Conservation (phyloP, 2,329 filamentous ascomycete species). For the Lasiodiplodia theobromae region DNA sequence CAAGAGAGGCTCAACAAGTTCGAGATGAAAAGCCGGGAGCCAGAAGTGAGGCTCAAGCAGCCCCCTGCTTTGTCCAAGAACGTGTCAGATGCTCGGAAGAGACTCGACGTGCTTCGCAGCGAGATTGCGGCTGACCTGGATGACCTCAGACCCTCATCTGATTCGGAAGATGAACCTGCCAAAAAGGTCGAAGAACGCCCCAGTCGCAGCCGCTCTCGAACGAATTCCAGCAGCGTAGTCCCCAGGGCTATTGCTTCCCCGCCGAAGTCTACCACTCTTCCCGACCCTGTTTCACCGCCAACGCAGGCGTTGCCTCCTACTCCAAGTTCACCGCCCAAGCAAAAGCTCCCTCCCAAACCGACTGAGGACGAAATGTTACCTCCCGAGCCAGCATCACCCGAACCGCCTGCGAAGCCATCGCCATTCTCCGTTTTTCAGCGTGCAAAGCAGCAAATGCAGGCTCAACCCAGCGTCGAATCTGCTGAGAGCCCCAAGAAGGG, state of each 20-base stretch:
- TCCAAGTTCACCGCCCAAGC: neutral
- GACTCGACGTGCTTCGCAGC: conserved; percentile 18
- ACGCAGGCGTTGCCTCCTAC: conserved; percentile 8
- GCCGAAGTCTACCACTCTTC: neutral
- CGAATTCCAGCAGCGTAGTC: conserved; percentile 10
- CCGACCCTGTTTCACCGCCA: neutral
- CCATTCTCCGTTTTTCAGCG: conserved; percentile 56
- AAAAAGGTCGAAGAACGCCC: conserved; percentile 5
- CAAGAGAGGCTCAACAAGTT: conserved; percentile 46
- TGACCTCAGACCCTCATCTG: conserved; percentile 17
- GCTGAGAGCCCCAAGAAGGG: conserved; percentile 10
- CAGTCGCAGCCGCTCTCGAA: neutral
- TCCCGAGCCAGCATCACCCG: neutral
- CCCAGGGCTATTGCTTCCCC: neutral
- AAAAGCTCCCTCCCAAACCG: neutral
- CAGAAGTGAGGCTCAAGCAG: conserved; percentile 21
- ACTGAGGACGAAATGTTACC: neutral
- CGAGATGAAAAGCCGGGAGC: conserved; percentile 43
- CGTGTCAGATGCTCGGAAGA: conserved; percentile 15
- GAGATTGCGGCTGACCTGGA: conserved; percentile 17
- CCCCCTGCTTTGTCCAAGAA: conserved; percentile 7
- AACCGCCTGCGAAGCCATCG: conserved; percentile 5
- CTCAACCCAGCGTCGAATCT: neutral
- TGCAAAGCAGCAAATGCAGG: conserved; percentile 51
- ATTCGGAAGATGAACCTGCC: conserved; percentile 17